Conservation (phyloP, 2,329 filamentous ascomycete species). For the Epichloe gansuensis region DNA sequence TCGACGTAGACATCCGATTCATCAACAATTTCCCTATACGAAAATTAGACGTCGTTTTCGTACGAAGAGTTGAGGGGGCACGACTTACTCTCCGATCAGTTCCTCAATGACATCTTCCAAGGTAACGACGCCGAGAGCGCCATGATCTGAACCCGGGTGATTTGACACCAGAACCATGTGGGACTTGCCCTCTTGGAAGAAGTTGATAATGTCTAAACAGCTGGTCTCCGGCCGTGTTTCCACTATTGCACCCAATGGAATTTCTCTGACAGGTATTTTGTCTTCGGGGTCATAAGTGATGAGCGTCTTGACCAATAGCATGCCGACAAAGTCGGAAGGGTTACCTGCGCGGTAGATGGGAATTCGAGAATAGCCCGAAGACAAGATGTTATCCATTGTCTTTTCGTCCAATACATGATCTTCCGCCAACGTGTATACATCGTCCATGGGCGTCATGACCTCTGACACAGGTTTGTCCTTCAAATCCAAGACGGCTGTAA, state of each 20-base stretch:
- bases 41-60: slow-evolving; percentile 8
- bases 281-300: slow-evolving; percentile 99
- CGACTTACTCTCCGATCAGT: slow-evolving; percentile 82
- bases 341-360: slow-evolving; percentile 85
- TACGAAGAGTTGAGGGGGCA: neutral
- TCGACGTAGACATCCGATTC: slow-evolving; percentile 98
- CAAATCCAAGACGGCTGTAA: slow-evolving; percentile 87
- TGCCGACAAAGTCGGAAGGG: slow-evolving; percentile 80
- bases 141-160: slow-evolving; percentile 75
- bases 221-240: slow-evolving; percentile 93
- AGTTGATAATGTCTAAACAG: slow-evolving; percentile 97
- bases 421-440: slow-evolving; percentile 94
- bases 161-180: slow-evolving; percentile 97
- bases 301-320: slow-evolving; percentile 96
- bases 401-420: slow-evolving; percentile 85
- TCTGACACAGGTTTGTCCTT: slow-evolving; percentile 91
- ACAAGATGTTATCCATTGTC: slow-evolving; percentile 89
- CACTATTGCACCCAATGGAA: slow-evolving; percentile 83
- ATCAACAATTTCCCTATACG: slow-evolving; percentile 81
- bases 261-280: slow-evolving; percentile 72
- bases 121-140: slow-evolving; percentile 86
- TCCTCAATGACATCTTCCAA: slow-evolving; percentile 98
- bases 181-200: slow-evolving; percentile 98
- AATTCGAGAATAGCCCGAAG: slow-evolving; percentile 89
- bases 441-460: slow-evolving; percentile 98